phyloP scores from a whole-genome alignment of 2,329 filamentous ascomycete species.

The Beauveria australis region DNA sequence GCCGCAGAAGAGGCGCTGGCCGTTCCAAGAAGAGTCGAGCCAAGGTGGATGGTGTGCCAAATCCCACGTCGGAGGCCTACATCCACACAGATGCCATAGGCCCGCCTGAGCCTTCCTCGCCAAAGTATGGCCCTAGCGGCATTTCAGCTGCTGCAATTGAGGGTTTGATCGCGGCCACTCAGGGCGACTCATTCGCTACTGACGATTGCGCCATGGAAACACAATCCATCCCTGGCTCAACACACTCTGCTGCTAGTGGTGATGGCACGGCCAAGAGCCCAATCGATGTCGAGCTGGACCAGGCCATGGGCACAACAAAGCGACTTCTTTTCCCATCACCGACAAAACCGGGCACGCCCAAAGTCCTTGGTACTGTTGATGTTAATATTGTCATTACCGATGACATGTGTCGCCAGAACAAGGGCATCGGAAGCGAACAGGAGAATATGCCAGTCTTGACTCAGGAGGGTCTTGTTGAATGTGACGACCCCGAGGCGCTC shows the following conservation, averaged over 20 bases:
- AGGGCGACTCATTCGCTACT: slow-evolving; percentile 14
- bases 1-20: slow-evolving; percentile 39
- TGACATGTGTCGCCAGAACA: slow-evolving; percentile 28
- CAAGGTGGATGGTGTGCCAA: slow-evolving; percentile 37
- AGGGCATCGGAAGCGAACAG: slow-evolving; percentile 30
- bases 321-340: slow-evolving; percentile 72
- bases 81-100: slow-evolving; percentile 45
- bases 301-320: slow-evolving; percentile 49
- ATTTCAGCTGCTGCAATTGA: background rate
- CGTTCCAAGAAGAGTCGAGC: slow-evolving; percentile 39
- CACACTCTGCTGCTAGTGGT: slow-evolving; percentile 48
- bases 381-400: slow-evolving; percentile 43
- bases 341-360: slow-evolving; percentile 54
- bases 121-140: slow-evolving; percentile 16
- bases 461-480: slow-evolving; percentile 16
- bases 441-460: slow-evolving; percentile 41
- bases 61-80: slow-evolving; percentile 46
- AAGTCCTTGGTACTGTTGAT: slow-evolving; percentile 50
- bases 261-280: slow-evolving; percentile 51
- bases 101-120: slow-evolving; percentile 33
- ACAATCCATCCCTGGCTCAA: slow-evolving; percentile 31
- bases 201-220: slow-evolving; percentile 13
- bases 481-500: slow-evolving; percentile 52
- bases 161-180: background rate
- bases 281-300: slow-evolving; percentile 42